Base-by-base conservation (phyloP, 169 alveolate species). In the Eimeria acervulina region DNA sequence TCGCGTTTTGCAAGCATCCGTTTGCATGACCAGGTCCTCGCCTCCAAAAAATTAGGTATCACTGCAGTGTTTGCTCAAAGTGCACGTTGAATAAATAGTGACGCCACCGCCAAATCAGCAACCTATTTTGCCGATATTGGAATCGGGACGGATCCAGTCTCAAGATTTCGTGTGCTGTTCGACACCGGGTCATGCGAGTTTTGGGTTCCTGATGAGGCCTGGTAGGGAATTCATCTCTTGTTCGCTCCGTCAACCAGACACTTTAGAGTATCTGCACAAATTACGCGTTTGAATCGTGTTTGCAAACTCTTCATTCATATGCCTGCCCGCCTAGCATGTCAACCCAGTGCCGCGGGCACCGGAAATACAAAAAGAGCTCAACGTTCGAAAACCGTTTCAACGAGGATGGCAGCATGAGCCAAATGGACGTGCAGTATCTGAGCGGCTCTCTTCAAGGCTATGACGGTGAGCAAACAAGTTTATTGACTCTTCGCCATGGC, bases 131-230 rank as follows among this genome's bases (percentile, higher is more conserved):
- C 96, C 28, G 95, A 90, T 51, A 95, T 95, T 36, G 94, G 95
- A 31, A 85, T 95, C 26, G 97, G 97, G 15, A 52, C 7, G 88
- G 72, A 61, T 21, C 97, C 97, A 21, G 81, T 80, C 59, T 66
- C 95, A 55, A 52, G 26, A 17, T 95, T 95, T 59, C 80, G 92
- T 7, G 97, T 95, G 33, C 95, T 95, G 44, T 95, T 95, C 47
- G 97, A 95, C 92, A 95, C 97, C 23, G 97, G 96, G 26, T 95
- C 97, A 31, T 80, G 96, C 95, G 97, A 95, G 72, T 95, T 95
- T 78, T 95, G 97, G 97, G 97, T 95, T 68, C 97, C 97, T 19
- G 97, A 95, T 68, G 95, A 95, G 70, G 33, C 95, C 51, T 95
- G 97, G 96, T 93, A 36, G 31, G 96, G 42, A 38, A 1, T 15